Base-by-base conservation (phyloP, 306 rosid species). In the Alnus glutinosa region DNA sequence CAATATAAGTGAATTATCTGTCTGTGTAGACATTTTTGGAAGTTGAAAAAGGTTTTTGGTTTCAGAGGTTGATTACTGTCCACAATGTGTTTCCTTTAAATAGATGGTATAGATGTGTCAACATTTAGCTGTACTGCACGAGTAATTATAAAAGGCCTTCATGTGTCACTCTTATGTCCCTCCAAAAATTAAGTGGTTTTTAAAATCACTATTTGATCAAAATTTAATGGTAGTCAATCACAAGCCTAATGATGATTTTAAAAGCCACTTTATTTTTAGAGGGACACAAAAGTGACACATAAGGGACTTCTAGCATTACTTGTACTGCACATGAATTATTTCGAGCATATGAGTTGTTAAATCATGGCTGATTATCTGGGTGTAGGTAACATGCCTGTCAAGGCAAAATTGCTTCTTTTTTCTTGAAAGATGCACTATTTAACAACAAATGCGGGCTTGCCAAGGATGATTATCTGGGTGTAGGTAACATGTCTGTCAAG, bases 1-100 rank as follows among this genome's bases (percentile, higher is more conserved):
- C 70, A 14, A 63, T 42, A 16, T 67, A 37, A 67, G 28, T 14
- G 30, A 67, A 39, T 42, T 67, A 37, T 1, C 15, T 67, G 47
- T 37, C 49, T 66, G 32, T 39, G 9, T 42, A 18, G 72, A n/a
- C 34, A n/a, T 9, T 67, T 36, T 67, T 16, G 72, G 13, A 67
- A 67, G 14, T 67, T 67, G 5, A 67, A 67, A 66, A 67, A 3
- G 16, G 5, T 42, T 14, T 67, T 67, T 8, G 51, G 28, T 67
- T 67, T 67, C 14, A 18, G 50, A 1, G 49, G 50, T 9, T 67
- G 72, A 66, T 39, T 3, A 39, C n/a, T 7, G 5, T 67, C 72
- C 32, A 39, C 51, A 8, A 67, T 67, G 72, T 64, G 70, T 42
- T 28, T 39, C 72, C 72, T 34, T 67, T 34, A 67, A 67, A 14